Evolutionary conservation across 495 filamentous ascomycete genomes (phyloP).

Genomic region (Usnea hakonensis): DNA sequence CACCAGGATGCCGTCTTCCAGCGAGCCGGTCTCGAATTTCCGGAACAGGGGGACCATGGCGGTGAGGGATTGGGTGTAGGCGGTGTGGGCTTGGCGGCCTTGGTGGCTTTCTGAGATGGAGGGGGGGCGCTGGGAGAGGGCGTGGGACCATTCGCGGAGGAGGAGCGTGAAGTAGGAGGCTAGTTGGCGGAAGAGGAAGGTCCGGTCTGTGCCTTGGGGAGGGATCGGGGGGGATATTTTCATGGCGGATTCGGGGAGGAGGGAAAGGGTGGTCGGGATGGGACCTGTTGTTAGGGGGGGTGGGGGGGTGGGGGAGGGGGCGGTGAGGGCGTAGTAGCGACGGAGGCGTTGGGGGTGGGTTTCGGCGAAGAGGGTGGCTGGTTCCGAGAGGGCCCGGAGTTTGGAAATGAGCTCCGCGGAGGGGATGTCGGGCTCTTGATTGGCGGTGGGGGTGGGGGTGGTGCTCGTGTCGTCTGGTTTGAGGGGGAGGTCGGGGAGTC

Average conservation of each 20-base stretch:
- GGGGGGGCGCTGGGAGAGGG: constrained; percentile 58
- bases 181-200: constrained; percentile 76
- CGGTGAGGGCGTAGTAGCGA: constrained; percentile 57
- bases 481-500: constrained; percentile 69
- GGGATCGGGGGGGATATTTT: constrained; percentile 59
- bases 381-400: constrained; percentile 65
- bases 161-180: constrained; percentile 92
- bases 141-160: constrained; percentile 74
- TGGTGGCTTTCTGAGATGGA: constrained; percentile 63
- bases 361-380: constrained; percentile 75
- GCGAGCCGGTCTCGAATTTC: constrained; percentile 70
- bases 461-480: constrained; percentile 32
- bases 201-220: constrained; percentile 41
- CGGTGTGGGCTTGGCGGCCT: constrained; percentile 65
- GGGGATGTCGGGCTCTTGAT: constrained; percentile 57
- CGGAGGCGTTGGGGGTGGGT: constrained; percentile 57
- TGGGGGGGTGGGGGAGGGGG: constrained; percentile 35
- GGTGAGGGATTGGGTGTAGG: constrained; percentile 72
- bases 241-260: constrained; percentile 80
- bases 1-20: constrained; percentile 70
- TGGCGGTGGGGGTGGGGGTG: constrained; percentile 33
- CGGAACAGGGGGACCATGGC: constrained; percentile 88
- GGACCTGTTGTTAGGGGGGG: constrained; percentile 50
- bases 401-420: constrained; percentile 61
- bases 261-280: constrained; percentile 63